These are phyloP conservation scores for Suillus hirtellus DNA, from an alignment of 768 basidiomycete species.

Conservation along the genomic window DNA sequence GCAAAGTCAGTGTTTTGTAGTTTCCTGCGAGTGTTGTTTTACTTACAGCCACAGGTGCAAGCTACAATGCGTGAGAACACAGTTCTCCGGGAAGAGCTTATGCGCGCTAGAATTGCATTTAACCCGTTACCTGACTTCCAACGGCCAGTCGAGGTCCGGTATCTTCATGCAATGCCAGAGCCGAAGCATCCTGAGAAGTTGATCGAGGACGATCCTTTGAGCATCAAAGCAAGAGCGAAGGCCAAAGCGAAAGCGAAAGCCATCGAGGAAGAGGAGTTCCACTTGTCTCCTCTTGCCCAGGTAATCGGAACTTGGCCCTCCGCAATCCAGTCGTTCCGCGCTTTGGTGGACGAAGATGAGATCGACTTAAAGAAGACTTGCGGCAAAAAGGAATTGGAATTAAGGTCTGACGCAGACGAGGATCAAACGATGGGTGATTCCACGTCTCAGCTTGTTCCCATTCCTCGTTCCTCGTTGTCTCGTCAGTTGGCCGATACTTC, in stretches of 20 bases:
- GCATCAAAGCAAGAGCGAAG: slow-evolving; percentile 14
- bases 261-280: slow-evolving; percentile 31
- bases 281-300: slow-evolving; percentile 33
- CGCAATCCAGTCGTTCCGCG: slow-evolving; percentile 29
- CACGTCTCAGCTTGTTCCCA: slow-evolving; percentile 15
- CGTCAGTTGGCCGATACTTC: slow-evolving; percentile 1
- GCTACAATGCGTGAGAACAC: slow-evolving; percentile 27
- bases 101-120: slow-evolving; percentile 22
- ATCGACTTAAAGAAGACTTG: slow-evolving; percentile 24
- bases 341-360: slow-evolving; percentile 32
- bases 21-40: slow-evolving; percentile 25
- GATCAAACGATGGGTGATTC: slow-evolving; percentile 5
- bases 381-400: slow-evolving; percentile 18
- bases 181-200: slow-evolving; percentile 20
- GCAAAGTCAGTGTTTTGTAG: slow-evolving; percentile 34
- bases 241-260: slow-evolving; percentile 25
- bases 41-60: slow-evolving; percentile 21
- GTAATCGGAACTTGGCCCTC: slow-evolving; percentile 27
- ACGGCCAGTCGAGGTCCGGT: slow-evolving; percentile 24
- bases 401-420: not conserved
- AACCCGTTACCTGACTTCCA: slow-evolving; percentile 14
- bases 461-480: slow-evolving; percentile 29
- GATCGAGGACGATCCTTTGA: slow-evolving; percentile 14
- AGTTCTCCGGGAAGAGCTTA: slow-evolving; percentile 29
- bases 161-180: slow-evolving; percentile 23